Percentiles rank a stretch among this genome's conserved stretches.
These are phyloP conservation scores for Triadica sebifera DNA, from an alignment of 345 rosid genomes.

Conservation along the genomic window DNA sequence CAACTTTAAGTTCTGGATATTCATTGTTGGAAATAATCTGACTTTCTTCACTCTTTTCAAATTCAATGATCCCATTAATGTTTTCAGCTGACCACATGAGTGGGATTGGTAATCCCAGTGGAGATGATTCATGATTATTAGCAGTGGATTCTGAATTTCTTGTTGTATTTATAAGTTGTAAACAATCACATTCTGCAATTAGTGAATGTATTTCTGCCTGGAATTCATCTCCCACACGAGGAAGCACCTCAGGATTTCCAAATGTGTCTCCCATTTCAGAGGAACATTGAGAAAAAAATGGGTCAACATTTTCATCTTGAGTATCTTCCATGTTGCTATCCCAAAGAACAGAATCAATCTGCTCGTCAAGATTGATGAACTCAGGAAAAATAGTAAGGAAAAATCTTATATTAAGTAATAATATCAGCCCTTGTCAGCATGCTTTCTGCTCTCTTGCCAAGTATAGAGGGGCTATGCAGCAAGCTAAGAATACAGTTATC, in stretches of 20 bases:
- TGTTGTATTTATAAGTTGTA: constrained; percentile 25
- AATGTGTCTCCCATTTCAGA: constrained; percentile 29
- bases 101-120: constrained; percentile 13
- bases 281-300: constrained; percentile 29
- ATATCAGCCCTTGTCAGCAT: too few relatives aligned
- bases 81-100: constrained; percentile 13
- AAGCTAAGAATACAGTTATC: too few relatives aligned
- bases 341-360: constrained; percentile 38
- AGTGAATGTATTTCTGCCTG: constrained; percentile 53
- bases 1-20: constrained; percentile 20
- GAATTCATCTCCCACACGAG: constrained; percentile 57
- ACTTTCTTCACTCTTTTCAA: not conserved
- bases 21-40: constrained; percentile 9
- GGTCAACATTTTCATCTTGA: constrained; percentile 34
- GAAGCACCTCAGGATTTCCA: constrained; percentile 46
- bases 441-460: too few relatives aligned
- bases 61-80: not conserved
- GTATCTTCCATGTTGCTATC: constrained; percentile 35
- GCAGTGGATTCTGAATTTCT: constrained; percentile 16
- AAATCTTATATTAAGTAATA: too few relatives aligned
- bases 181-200: constrained; percentile 25
- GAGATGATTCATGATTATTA: constrained; percentile 1
- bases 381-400: too few relatives aligned
- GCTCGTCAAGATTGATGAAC: constrained; percentile 15
- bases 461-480: too few relatives aligned